A percentile compares a stretch with the other conserved stretches of the same genome.
Conservation (phyloP, 2,329 filamentous ascomycete genomes). For the Alternaria postmessia region DNA sequence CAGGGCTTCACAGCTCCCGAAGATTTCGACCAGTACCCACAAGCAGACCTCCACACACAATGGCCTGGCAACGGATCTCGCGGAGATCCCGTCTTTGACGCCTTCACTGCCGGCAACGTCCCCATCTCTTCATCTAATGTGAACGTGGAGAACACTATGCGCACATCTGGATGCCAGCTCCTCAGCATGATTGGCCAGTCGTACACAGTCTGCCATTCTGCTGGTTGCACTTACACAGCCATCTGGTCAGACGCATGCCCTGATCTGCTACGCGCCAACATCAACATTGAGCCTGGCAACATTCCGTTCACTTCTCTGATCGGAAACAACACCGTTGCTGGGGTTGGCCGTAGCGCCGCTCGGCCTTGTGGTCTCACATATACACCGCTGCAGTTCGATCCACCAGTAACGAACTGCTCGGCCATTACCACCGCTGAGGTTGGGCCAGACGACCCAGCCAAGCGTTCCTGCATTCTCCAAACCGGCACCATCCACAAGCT, state of each 20-base stretch:
- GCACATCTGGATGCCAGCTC: constrained; percentile 24
- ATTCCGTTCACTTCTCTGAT: constrained; percentile 25
- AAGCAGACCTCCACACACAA: constrained; percentile 29
- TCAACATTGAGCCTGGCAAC: constrained; percentile 34
- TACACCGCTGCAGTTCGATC: constrained; percentile 25
- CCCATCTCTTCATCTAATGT: constrained; percentile 25
- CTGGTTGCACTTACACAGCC: constrained; percentile 30
- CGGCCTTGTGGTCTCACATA: constrained; percentile 32
- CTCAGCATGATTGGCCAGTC: constrained; percentile 29
- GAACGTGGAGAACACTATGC: constrained; percentile 30
- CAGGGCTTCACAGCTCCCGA: constrained; percentile 25
- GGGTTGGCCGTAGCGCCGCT: constrained; percentile 24
- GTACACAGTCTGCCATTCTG: constrained; percentile 30
- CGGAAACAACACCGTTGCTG: neutral
- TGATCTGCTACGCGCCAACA: constrained; percentile 26
- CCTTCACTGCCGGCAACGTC: constrained; percentile 26
- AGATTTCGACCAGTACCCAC: constrained; percentile 23
- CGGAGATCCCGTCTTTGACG: constrained; percentile 30
- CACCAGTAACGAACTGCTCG: constrained; percentile 25
- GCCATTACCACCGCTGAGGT: constrained; percentile 23
- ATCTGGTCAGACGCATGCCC: constrained; percentile 36
- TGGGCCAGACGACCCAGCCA: constrained; percentile 16
- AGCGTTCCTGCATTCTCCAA: constrained; percentile 28
- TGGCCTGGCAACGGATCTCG: constrained; percentile 28
- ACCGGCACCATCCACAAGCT: constrained; percentile 28